Evolutionary conservation across 2,329 filamentous ascomycete genomes (phyloP).

Genomic region (Exophiala sp.): DNA sequence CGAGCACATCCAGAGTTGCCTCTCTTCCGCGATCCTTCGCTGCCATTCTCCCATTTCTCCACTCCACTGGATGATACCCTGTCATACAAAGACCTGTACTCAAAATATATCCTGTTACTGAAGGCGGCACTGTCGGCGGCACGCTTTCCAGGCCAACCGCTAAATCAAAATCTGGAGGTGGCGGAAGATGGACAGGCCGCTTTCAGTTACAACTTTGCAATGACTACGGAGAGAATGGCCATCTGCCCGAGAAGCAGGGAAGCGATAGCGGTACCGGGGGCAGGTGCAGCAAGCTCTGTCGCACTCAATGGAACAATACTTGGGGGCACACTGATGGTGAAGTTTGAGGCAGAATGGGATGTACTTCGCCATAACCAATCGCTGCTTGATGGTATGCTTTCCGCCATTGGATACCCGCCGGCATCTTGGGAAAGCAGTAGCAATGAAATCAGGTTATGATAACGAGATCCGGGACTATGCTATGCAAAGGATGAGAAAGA

Average conservation of each 20-base stretch:
- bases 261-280: constrained; percentile 38
- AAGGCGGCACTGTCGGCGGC: constrained; percentile 33
- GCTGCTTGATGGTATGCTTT: constrained; percentile 42
- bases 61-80: constrained; percentile 14
- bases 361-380: constrained; percentile 39
- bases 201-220: constrained; percentile 55
- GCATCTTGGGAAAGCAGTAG: constrained; percentile 4
- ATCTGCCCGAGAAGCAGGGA: constrained; percentile 48
- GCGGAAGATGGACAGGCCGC: constrained; percentile 27
- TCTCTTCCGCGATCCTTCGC: constrained; percentile 44
- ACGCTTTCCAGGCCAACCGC: constrained; percentile 3
- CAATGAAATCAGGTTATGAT: neutral
- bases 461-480: neutral
- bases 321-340: constrained; percentile 55
- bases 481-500: no score
- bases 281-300: constrained; percentile 39
- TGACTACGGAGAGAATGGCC: constrained; percentile 50
- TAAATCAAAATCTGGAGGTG: constrained; percentile 13
- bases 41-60: constrained; percentile 25
- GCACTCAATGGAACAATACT: constrained; percentile 54
- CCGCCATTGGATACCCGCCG: constrained; percentile 38
- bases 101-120: constrained; percentile 41
- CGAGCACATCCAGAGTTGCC: constrained; percentile 36
- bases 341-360: constrained; percentile 50
- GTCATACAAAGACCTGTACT: constrained; percentile 31